These are phyloP conservation scores for Dryas alaskensis DNA, from an alignment of 306 rosid genomes.

Conservation along the genomic window DNA sequence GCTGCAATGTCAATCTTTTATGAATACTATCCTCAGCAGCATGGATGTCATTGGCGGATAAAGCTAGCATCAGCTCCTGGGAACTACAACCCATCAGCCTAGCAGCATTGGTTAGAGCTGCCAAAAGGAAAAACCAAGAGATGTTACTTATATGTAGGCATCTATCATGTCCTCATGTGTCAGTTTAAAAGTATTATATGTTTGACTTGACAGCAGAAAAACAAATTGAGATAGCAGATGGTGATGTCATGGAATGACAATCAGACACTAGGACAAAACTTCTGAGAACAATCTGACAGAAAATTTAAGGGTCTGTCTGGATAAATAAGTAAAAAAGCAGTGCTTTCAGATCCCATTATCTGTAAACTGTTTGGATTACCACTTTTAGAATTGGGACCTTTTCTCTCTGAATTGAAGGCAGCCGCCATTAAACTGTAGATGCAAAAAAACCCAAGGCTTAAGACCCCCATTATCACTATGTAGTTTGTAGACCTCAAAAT, in stretches of 20 bases:
- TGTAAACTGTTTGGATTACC: neutral
- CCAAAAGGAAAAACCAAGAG: slow-evolving; percentile 27
- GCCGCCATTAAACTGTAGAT: neutral
- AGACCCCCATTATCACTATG: neutral
- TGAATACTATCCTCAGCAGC: slow-evolving; percentile 59
- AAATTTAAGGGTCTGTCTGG: neutral
- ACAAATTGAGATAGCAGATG: neutral
- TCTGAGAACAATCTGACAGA: neutral
- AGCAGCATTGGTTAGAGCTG: slow-evolving; percentile 74
- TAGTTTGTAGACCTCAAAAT: neutral
- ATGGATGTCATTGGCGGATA: slow-evolving; percentile 54
- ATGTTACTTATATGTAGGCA: slow-evolving; percentile 16
- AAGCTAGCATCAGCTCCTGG: slow-evolving; percentile 54
- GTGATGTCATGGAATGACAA: neutral
- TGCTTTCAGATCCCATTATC: neutral
- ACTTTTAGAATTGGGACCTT: neutral
- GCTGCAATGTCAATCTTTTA: slow-evolving; percentile 62
- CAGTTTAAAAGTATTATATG: neutral
- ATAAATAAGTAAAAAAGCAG: neutral
- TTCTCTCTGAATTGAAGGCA: neutral
- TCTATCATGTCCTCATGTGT: slow-evolving; percentile 2
- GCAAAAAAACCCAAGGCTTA: neutral
- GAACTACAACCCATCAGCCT: slow-evolving; percentile 78
- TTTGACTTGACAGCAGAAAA: neutral
- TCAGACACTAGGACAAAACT: neutral